phyloP scores from a whole-genome alignment of 1,284 basidiomycete species.

The Rhodotorula sp. region DNA sequence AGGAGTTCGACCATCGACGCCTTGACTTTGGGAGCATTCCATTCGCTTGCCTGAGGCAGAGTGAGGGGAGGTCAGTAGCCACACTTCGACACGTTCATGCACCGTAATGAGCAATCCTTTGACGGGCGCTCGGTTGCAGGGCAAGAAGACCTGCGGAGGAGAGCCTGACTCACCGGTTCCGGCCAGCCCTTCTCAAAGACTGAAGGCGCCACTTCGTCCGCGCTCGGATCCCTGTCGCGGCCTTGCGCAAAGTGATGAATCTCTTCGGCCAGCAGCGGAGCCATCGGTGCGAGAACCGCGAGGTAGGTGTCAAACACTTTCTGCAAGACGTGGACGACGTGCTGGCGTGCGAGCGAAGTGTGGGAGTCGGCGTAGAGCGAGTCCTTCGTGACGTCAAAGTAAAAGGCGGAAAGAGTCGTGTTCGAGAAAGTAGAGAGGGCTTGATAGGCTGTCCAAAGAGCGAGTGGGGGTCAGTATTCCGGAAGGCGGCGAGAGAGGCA shows the following conservation, averaged over 20 bases:
- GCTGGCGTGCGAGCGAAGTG: conserved; percentile 59
- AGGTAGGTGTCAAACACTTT: conserved; percentile 68
- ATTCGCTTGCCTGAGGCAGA: conserved; percentile 7
- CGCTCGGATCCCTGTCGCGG: conserved; percentile 37
- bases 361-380: conserved; percentile 72
- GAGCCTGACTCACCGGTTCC: conserved; percentile 50
- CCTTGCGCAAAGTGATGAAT: conserved; percentile 58
- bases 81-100: no score
- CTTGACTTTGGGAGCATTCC: conserved; percentile 56
- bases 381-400: conserved; percentile 92
- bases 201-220: conserved; percentile 48
- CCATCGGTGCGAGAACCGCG: conserved; percentile 75
- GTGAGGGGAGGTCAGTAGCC: neutral
- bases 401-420: conserved; percentile 61
- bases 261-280: conserved; percentile 91
- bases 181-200: conserved; percentile 66
- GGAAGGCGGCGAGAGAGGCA: neutral
- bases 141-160: neutral
- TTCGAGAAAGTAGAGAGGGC: conserved; percentile 52
- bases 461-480: neutral
- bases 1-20: conserved; percentile 63
- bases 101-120: neutral
- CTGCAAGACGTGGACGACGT: conserved; percentile 68
- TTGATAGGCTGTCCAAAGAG: conserved; percentile 49
- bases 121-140: neutral